phyloP scores from a whole-genome alignment of 2,329 filamentous ascomycete genomes.

The Pseudogymnoascus sp. region DNA sequence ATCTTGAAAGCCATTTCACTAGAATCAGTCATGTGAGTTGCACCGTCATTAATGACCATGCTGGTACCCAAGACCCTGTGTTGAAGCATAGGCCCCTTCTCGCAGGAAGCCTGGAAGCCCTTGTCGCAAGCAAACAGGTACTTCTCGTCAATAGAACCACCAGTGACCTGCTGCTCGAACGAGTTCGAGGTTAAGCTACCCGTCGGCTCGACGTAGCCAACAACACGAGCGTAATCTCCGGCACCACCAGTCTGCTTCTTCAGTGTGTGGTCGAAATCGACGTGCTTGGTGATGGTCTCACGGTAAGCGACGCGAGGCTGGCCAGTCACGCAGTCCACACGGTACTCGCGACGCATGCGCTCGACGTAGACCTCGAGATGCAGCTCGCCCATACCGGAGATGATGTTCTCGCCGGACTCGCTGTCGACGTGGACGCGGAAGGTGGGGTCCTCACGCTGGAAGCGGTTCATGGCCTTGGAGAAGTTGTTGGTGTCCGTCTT shows the following conservation, averaged over 20 bases:
- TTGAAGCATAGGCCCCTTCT: slow-evolving; percentile 83
- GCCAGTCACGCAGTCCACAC: slow-evolving; percentile 89
- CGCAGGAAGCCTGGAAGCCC: slow-evolving; percentile 75
- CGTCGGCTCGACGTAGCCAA: slow-evolving; percentile 84
- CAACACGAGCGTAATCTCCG: slow-evolving; percentile 88
- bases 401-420: slow-evolving; percentile 94
- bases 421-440: slow-evolving; percentile 90
- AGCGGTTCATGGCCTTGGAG: slow-evolving; percentile 96
- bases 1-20: slow-evolving; percentile 94
- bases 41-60: slow-evolving; percentile 94
- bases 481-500: slow-evolving; percentile 89
- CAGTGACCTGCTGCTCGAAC: slow-evolving; percentile 81
- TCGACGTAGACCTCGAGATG: slow-evolving; percentile 97
- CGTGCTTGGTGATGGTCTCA: slow-evolving; percentile 74
- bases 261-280: slow-evolving; percentile 85
- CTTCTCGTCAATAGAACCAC: slow-evolving; percentile 90
- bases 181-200: slow-evolving; percentile 62
- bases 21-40: slow-evolving; percentile 95
- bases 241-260: slow-evolving; percentile 94
- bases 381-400: slow-evolving; percentile 95
- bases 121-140: slow-evolving; percentile 92
- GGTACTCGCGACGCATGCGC: slow-evolving; percentile 93
- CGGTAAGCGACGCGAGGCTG: slow-evolving; percentile 95
- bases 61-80: slow-evolving; percentile 82
- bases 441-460: slow-evolving; percentile 96